These are phyloP conservation scores for Mycena alexandri DNA, from an alignment of 768 basidiomycete genomes.

Conservation along the genomic window DNA sequence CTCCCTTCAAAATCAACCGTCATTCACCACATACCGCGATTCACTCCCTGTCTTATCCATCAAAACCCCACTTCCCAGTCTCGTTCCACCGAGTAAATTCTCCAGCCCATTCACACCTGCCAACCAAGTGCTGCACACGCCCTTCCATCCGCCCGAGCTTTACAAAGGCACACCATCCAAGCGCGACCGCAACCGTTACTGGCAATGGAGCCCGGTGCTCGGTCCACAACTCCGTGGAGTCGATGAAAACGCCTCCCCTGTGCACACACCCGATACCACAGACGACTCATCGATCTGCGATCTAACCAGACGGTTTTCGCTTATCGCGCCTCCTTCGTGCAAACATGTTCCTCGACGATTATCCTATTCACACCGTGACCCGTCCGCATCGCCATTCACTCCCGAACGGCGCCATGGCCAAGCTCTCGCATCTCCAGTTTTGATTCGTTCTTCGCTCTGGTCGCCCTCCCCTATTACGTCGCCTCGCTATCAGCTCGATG, in stretches of 20 bases:
- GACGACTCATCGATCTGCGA: constrained; percentile 31
- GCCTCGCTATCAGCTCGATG: constrained; percentile 32
- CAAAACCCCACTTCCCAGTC: constrained; percentile 23
- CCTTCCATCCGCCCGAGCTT: constrained; percentile 28
- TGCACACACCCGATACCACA: constrained; percentile 17
- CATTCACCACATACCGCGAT: constrained; percentile 5
- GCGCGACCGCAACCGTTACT: constrained; percentile 22
- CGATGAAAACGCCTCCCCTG: constrained; percentile 28
- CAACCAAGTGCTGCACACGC: constrained; percentile 34
- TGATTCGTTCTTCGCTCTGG: constrained; percentile 32
- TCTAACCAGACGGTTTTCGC: constrained; percentile 32
- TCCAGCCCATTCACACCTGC: constrained; percentile 33
- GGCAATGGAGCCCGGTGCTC: constrained; percentile 27
- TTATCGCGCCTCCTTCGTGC: constrained; percentile 15
- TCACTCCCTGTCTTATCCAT: background rate
- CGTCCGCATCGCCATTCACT: constrained; percentile 25
- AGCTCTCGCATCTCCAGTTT: constrained; percentile 36
- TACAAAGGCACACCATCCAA: constrained; percentile 28
- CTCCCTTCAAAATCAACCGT: constrained; percentile 1
- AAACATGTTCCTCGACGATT: constrained; percentile 31
- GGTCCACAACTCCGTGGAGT: constrained; percentile 6
- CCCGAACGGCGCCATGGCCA: constrained; percentile 24
- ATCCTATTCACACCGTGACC: constrained; percentile 29
- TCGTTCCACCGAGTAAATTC: constrained; percentile 35
- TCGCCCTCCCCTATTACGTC: constrained; percentile 26